phyloP scores from a whole-genome alignment of 495 filamentous ascomycete genomes.

The Neurospora sp. region DNA sequence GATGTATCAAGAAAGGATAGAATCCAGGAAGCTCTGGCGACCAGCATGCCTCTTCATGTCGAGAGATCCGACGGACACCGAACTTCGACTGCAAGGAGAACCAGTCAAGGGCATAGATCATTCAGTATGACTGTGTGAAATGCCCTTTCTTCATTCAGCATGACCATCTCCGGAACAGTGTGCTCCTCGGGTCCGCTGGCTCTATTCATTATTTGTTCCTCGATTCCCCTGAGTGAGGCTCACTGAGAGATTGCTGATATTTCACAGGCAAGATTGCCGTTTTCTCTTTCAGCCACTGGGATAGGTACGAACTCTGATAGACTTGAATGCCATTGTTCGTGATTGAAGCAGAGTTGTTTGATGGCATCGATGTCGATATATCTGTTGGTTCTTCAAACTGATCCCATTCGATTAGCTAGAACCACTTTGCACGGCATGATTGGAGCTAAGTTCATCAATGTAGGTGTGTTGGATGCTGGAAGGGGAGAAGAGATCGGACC shows the following conservation, averaged over 20 bases:
- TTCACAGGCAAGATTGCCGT: no score
- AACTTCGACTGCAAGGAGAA: neutral
- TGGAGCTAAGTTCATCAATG: neutral
- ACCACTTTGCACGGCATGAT: neutral
- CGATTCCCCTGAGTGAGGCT: no score
- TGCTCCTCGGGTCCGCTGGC: neutral
- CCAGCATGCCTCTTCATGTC: neutral
- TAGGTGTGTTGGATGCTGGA: neutral
- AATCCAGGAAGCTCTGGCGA: neutral
- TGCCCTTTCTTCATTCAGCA: neutral
- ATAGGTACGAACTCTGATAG: neutral
- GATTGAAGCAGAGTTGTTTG: neutral
- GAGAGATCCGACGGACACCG: neutral
- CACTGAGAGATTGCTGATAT: no score
- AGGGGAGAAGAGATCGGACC: neutral
- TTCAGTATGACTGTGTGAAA: neutral
- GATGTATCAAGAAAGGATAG: neutral
- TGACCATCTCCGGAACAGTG: neutral
- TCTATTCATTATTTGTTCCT: neutral
- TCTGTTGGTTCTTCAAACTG: neutral
- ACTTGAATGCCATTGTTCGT: neutral
- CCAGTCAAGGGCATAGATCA: neutral
- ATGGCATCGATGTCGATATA: neutral
- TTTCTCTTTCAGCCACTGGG: no score
- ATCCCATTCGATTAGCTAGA: neutral